Conservation (phyloP, 805 yeast species). For the Brettanomyces anomalus region DNA sequence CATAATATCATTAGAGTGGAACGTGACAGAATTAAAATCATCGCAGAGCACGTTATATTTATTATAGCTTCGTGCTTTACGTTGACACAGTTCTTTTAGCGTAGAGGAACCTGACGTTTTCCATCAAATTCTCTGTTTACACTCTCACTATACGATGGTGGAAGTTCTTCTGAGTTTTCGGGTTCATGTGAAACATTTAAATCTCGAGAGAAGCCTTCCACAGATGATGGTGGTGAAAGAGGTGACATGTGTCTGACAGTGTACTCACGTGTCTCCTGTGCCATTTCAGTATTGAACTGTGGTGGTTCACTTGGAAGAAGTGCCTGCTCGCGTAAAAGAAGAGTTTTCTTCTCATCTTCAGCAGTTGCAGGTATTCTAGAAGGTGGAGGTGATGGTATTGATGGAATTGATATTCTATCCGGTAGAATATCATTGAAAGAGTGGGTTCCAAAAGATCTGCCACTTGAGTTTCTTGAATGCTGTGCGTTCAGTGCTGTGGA, state of each 20-base stretch:
- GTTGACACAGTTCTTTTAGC: too few relatives aligned
- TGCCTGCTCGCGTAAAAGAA: conserved; percentile 46
- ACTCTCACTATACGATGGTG: conserved; percentile 1
- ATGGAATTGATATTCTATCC: conserved; percentile 6
- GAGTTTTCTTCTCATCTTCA: conserved; percentile 43
- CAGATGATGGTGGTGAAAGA: not conserved
- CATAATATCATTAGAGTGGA: too few relatives aligned
- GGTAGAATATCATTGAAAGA: not conserved
- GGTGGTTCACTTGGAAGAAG: conserved; percentile 53
- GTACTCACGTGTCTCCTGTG: not conserved
- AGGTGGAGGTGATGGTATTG: conserved; percentile 4
- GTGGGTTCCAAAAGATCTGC: not conserved
- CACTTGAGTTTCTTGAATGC: too few relatives aligned
- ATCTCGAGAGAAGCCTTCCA: not conserved
- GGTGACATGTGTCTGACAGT: not conserved
- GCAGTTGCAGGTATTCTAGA: conserved; percentile 2
- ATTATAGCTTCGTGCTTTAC: too few relatives aligned
- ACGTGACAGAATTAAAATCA: too few relatives aligned
- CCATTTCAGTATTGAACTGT: too few relatives aligned
- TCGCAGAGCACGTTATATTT: too few relatives aligned
- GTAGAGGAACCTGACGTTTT: too few relatives aligned
- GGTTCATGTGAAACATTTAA: not conserved
- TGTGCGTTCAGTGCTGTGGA: too few relatives aligned
- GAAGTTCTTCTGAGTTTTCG: not conserved
- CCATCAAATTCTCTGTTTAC: too few relatives aligned